A percentile compares a stretch with the other conserved stretches of the same genome.
Conservation (phyloP, 495 filamentous ascomycete genomes). For the Parmelia sp. region DNA sequence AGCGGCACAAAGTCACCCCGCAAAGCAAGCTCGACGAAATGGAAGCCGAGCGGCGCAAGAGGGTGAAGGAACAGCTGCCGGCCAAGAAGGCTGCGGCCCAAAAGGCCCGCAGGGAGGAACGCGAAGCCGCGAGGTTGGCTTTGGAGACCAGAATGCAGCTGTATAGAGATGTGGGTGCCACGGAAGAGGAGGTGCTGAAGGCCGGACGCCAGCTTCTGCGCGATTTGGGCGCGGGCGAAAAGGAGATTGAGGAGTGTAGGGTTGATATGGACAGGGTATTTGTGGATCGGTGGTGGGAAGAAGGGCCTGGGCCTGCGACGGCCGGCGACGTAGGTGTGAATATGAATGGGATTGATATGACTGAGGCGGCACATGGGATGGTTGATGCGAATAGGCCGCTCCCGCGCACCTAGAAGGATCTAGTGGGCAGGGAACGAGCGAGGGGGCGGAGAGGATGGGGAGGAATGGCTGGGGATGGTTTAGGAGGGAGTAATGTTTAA, state of each 20-base stretch:
- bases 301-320: too few relatives aligned
- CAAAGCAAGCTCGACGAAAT: constrained; percentile 11
- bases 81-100: not conserved
- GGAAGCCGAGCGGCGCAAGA: constrained; percentile 3
- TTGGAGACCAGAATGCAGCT: not conserved
- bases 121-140: not conserved
- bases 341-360: not conserved
- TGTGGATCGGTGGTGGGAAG: constrained; percentile 1
- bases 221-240: not conserved
- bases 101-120: not conserved
- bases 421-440: too few relatives aligned
- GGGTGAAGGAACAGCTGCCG: not conserved
- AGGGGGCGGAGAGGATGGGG: too few relatives aligned
- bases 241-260: not conserved
- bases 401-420: too few relatives aligned
- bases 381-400: too few relatives aligned
- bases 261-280: constrained; percentile 5
- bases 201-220: constrained; percentile 10
- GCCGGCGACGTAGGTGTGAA: not conserved
- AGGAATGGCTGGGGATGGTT: too few relatives aligned
- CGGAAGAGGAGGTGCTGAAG: not conserved
- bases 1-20: constrained; percentile 2
- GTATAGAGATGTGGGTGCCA: constrained; percentile 1
- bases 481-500: too few relatives aligned
- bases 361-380: not conserved